Base-by-base conservation (phyloP, 345 rosid genomes). In the Populus davidiana region DNA sequence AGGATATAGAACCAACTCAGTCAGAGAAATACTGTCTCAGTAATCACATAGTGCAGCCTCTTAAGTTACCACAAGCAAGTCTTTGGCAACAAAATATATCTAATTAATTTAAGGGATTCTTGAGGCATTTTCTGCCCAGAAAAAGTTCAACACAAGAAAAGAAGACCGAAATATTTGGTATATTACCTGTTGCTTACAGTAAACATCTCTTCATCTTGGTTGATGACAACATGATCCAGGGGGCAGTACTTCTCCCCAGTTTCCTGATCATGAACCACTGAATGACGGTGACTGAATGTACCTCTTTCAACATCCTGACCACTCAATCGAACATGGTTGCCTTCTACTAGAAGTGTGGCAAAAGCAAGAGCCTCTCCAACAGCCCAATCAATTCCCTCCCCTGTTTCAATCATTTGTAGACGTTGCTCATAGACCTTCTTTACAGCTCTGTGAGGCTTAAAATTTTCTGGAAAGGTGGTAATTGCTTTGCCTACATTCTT, bases 231-330 rank as follows among this genome's bases (percentile, higher is more conserved):
- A 77, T 91, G 88, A 72, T 93, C 94, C 33, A 93, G 87, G 72
- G 97, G 97, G 76, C 92, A 93, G 72, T 93, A 93, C 83, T 86
- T 69, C 77, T 87, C 83, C 78, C 97, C 92, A 1, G 92, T 86
- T 77, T 88, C 92, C 71, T 93, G 97, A 85, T 91, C 92, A 79
- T 93, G 94, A 78, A 93, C 25, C 27, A 91, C 90, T 35, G 97
- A 76, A 81, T 90, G 97, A 47, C 97, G 86, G 68, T 93, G 92
- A 81, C 94, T 93, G 78, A 89, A 93, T 25, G 97, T 93, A 81
- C 97, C 97, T 84, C 97, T 84, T 84, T 93, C 96, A 10, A 93
- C 97, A 87, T 93, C 97, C 81, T 93, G 97, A 41, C 95, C 97
- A 56, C 97, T 92, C 89, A 92, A 81, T 36, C 97, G 89, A 77